Percentiles rank a stretch among this genome's conserved stretches.
phyloP scores from a whole-genome alignment of 495 filamentous ascomycete species.

The Aspergillus heteromorphus region DNA sequence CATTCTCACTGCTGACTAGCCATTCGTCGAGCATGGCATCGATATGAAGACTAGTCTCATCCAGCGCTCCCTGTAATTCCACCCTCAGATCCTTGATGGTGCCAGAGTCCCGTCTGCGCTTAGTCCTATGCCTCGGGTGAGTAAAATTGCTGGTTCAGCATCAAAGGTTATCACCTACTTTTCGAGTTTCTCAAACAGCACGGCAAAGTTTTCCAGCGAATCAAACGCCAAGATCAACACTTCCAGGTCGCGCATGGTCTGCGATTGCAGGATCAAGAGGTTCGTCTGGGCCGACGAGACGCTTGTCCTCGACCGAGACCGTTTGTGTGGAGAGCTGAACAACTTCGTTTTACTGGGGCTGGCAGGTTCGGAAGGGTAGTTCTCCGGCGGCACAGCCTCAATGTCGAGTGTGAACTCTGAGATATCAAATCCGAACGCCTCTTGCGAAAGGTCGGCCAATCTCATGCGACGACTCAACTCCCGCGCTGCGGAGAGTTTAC shows the following conservation, averaged over 20 bases:
- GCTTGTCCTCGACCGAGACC: slow-evolving; percentile 14
- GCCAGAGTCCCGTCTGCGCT: slow-evolving; percentile 30
- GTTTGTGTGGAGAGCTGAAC: slow-evolving; percentile 16
- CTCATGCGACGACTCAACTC: slow-evolving; percentile 47
- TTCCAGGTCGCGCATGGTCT: slow-evolving; percentile 70
- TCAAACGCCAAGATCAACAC: slow-evolving; percentile 61
- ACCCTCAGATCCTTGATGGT: slow-evolving; percentile 29
- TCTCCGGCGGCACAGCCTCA: slow-evolving; percentile 17
- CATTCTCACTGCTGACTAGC: slow-evolving; percentile 28
- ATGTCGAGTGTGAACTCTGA: slow-evolving; percentile 25
- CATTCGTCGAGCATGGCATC: slow-evolving; percentile 38
- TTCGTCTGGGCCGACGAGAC: slow-evolving; percentile 13
- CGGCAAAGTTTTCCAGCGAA: slow-evolving; percentile 55
- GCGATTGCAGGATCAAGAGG: slow-evolving; percentile 47
- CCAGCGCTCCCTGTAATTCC: slow-evolving; percentile 28
- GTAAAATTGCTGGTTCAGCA: background rate
- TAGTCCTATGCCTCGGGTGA: slow-evolving; percentile 22
- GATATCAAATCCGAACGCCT: slow-evolving; percentile 38
- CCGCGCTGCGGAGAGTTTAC: slow-evolving; percentile 60
- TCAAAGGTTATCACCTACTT: slow-evolving; percentile 28
- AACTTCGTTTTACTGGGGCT: slow-evolving; percentile 32
- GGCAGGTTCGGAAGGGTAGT: slow-evolving; percentile 19
- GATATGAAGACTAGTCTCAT: slow-evolving; percentile 27
- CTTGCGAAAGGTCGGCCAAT: slow-evolving; percentile 37
- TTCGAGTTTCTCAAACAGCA: slow-evolving; percentile 39